Base-by-base conservation (phyloP, 192 early-diverging fungal genomes). In the Backusella circina region DNA sequence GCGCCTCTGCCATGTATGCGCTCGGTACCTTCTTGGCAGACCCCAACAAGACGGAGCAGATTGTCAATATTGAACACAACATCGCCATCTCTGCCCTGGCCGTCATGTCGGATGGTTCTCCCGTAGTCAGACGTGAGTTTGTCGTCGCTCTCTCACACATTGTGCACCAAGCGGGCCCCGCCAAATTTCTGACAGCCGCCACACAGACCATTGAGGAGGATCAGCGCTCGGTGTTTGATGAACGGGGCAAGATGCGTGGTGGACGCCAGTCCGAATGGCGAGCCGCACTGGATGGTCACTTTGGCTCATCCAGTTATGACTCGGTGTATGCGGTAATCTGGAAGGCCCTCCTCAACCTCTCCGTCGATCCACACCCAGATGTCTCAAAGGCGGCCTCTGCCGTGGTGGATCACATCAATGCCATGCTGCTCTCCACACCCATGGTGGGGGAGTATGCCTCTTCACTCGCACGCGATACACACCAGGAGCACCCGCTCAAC, bases 51-150 rank as follows among this genome's bases (percentile, higher is more conserved):
- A 93, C 85, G 33, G 93, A 85, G 65, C 89, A 91, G 41, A 89
- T 92, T 50, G 82, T 91, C 28, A 87, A 87, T 51, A 89, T 95
- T 18, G 89, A 94, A 68, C 89, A 91, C 70, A 92, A 91, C 67
- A 88, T 95, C 72, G 91, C 86, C 44, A 91, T 90, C 38, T 88
- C 82, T 75, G 84, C 90, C 26, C 82, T 91, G 54, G 84, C 83
- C 57, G 89, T 90, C 3, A 89, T 90, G 16, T 78, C 89, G 9
- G 97, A 99, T 81, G 95, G 91, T 32, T 93, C 92, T 15, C 95
- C 96, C 23, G 87, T 97, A 75, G 97, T 99, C 13, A 88, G 97
- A 41, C 88, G 90, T 76, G 96, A 99, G 79, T 88, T 97, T 7
- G 95, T 93, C 33, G 80, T 89, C 38, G 86, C 90, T 13, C 82